phyloP scores from a whole-genome alignment of 129 eudicot species.

The Artemisia tridentata region DNA sequence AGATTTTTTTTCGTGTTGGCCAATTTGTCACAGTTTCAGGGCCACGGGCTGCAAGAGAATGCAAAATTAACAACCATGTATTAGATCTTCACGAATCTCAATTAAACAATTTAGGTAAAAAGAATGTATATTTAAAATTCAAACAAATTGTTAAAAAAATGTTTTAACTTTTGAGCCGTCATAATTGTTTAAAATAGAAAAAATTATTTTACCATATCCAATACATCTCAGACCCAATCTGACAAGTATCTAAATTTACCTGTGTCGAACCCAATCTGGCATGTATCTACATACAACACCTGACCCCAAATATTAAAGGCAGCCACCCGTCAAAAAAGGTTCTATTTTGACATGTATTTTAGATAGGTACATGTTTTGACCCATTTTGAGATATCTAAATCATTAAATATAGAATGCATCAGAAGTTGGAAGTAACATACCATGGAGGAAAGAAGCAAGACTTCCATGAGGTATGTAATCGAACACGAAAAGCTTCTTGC shows the following conservation, averaged over 20 bases:
- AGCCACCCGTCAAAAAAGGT: no score
- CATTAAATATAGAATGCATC: no score
- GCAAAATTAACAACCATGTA: background rate
- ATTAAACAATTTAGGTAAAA: background rate
- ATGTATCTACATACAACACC: no score
- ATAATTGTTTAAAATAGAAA: no score
- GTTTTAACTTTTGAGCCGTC: no score
- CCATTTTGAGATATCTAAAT: no score
- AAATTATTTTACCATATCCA: no score
- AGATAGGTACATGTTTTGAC: no score
- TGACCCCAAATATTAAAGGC: no score
- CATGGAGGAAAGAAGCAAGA: slow-evolving; percentile 52
- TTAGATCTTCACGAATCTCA: background rate
- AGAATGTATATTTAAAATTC: background rate
- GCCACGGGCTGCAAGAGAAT: slow-evolving; percentile 61
- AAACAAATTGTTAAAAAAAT: no score
- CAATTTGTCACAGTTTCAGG: slow-evolving; percentile 67
- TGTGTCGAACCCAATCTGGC: background rate
- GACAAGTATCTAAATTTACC: background rate
- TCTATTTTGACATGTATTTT: no score
- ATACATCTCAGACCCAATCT: no score
- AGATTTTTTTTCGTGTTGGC: slow-evolving; percentile 36
- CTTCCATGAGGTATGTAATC: slow-evolving; percentile 62
- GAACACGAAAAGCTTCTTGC: slow-evolving; percentile 55
- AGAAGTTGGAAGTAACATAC: slow-evolving; percentile 18